Conservation (phyloP, 148 eudicot genomes). For the Mesembryanthemum crystallinum region DNA sequence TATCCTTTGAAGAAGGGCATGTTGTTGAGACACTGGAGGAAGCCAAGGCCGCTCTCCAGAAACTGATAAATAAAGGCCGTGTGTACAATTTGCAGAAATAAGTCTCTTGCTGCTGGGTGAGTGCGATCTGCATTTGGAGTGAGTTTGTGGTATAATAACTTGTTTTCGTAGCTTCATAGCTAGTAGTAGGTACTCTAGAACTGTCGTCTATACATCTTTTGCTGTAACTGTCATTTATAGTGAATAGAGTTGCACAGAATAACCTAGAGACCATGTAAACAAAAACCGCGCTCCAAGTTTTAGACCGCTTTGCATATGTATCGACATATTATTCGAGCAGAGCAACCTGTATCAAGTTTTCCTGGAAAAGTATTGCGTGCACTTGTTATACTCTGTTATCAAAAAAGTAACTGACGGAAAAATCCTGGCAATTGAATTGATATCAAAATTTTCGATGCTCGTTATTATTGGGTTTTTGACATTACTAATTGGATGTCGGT, state of each 20-base stretch:
- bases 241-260: conserved; percentile 20
- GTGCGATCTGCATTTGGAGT: not conserved
- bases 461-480: too few species aligned
- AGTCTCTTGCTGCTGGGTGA: not conserved
- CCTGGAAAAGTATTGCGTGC: too few species aligned
- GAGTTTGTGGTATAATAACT: conserved; percentile 10
- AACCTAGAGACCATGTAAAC: conserved; percentile 14
- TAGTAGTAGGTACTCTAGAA: not conserved
- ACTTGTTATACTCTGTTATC: too few species aligned
- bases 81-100: conserved; percentile 59
- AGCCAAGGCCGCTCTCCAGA: conserved; percentile 81
- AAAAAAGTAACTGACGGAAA: too few species aligned
- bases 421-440: too few species aligned
- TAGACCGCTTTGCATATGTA: not conserved
- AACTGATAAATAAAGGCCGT: conserved; percentile 57
- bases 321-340: not conserved
- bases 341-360: too few species aligned
- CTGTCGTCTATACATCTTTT: too few species aligned
- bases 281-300: not conserved
- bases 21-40: conserved; percentile 85
- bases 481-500: too few species aligned
- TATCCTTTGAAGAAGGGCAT: conserved; percentile 74
- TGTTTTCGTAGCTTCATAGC: conserved; percentile 6
- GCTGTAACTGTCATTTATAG: conserved; percentile 6
- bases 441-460: too few species aligned